Evolutionary conservation across 495 filamentous ascomycete genomes (phyloP).

Genomic region (Pseudoneurospora amorphoporcata): DNA sequence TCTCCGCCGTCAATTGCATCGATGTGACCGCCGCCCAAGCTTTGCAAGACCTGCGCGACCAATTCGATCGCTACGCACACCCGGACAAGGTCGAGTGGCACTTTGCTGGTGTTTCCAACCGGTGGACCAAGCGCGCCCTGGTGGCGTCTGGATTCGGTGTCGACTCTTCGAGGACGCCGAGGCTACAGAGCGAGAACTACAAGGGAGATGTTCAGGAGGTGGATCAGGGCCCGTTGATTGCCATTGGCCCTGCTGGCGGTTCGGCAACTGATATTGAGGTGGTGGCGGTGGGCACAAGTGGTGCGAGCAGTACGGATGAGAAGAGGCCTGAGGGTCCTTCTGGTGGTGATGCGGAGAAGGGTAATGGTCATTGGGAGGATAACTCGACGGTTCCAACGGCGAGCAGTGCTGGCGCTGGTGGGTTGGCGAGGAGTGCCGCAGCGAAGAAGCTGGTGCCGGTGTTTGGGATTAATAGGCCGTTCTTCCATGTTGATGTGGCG

Average conservation of each 20-base stretch:
- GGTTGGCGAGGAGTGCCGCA: not conserved
- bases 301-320: not conserved
- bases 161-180: conserved; percentile 1
- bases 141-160: conserved; percentile 38
- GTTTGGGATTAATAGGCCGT: conserved; percentile 40
- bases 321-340: not conserved
- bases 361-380: conserved; percentile 3
- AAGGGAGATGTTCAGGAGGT: not conserved
- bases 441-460: conserved; percentile 21
- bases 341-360: conserved; percentile 1
- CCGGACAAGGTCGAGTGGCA: conserved; percentile 42
- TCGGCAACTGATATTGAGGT: not conserved
- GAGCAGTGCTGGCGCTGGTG: conserved; percentile 4
- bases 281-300: not conserved
- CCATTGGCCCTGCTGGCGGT: conserved; percentile 8
- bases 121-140: conserved; percentile 40
- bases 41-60: conserved; percentile 38
- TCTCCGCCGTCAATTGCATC: conserved; percentile 36
- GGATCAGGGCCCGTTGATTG: conserved; percentile 10
- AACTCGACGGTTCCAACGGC: conserved; percentile 9
- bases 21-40: conserved; percentile 41
- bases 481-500: conserved; percentile 54
- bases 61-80: conserved; percentile 38
- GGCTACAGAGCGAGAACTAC: conserved; percentile 1
- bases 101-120: conserved; percentile 37